Base-by-base conservation (phyloP, 495 filamentous ascomycete genomes). In the Hypoxylon fuscum region DNA sequence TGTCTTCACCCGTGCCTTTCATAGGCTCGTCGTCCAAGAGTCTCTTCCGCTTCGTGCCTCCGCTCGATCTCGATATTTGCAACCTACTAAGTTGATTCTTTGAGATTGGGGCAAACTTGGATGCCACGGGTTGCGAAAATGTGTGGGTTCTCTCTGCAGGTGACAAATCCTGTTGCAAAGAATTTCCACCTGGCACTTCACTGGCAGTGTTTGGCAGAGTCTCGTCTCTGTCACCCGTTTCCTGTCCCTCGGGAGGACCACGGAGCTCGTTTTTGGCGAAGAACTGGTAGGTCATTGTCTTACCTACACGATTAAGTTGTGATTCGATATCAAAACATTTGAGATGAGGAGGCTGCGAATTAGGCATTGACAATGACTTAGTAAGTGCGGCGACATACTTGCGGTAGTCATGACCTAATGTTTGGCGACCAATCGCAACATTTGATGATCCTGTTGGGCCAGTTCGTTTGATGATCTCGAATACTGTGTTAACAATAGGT, bases 201-300 rank as follows among this genome's bases (percentile, higher is more conserved):
- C 0, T 12, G 34, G 17, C 9, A 15, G 29, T 18, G 23, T 38
- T 21, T 1, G 17, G 21, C 31, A 49, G 47, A 12, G 20, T 22
- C 21, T 38, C 27, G 6, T 34, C 38, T 21, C 18, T 14, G 14
- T 53, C 51, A 10, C 25, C 21, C 2, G 38, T 23, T 34, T 25
- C 29, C 3, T 17, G 21, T 18, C 18, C 62, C 5, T 31, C 22
- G 21, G 56, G 15, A 17, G 18, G 29, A 14, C 8, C 37, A 2
- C 23, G 9, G 4, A 54, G 45, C 35, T 69, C 63, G 6, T 42
- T 52, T 29, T 62, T 60, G 1, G 71, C 72, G 21, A 72, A 76
- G 50, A 76, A 80, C 56, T 77, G 76, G 55, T 80, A 80, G 17
- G 76, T 76, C 27, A 76, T 77, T 11, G 77, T 78, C 51, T 78